Evolutionary conservation across 2,329 filamentous ascomycete species (phyloP).

Genomic region (Myotisia sp.): DNA sequence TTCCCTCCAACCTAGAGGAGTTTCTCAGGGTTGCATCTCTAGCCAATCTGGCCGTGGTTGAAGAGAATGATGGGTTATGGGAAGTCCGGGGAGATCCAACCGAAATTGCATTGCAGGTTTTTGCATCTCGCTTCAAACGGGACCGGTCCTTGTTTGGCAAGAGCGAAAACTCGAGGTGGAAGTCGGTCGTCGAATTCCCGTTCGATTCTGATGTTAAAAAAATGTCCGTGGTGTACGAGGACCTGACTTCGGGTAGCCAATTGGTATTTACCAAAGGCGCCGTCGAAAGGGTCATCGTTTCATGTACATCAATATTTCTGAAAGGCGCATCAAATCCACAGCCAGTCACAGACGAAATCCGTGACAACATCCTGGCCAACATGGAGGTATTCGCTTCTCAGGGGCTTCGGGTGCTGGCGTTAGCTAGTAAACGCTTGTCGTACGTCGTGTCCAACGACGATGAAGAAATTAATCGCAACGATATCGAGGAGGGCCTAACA

Average conservation of each 20-base stretch:
- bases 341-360: constrained; percentile 39
- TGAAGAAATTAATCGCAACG: constrained; percentile 38
- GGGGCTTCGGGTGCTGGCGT: constrained; percentile 53
- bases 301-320: constrained; percentile 41
- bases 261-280: constrained; percentile 24
- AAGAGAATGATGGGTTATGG: constrained; percentile 41
- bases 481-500: constrained; percentile 52
- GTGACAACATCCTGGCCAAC: constrained; percentile 46
- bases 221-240: constrained; percentile 54
- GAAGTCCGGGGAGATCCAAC: constrained; percentile 52
- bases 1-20: constrained; percentile 37
- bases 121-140: constrained; percentile 53
- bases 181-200: constrained; percentile 51
- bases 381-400: constrained; percentile 54
- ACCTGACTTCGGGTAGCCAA: constrained; percentile 11
- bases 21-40: constrained; percentile 51
- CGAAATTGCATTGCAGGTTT: constrained; percentile 61
- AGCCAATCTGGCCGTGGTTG: constrained; percentile 50
- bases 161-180: constrained; percentile 39
- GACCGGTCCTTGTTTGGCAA: constrained; percentile 40
- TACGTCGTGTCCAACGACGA: constrained; percentile 19
- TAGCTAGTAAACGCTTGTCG: constrained; percentile 38
- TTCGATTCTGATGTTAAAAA: constrained; percentile 63
- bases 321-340: constrained; percentile 27
- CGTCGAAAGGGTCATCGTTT: constrained; percentile 52